Evolutionary conservation across 2,329 filamentous ascomycete genomes (phyloP).

Genomic region (Dissoconium aciculare): DNA sequence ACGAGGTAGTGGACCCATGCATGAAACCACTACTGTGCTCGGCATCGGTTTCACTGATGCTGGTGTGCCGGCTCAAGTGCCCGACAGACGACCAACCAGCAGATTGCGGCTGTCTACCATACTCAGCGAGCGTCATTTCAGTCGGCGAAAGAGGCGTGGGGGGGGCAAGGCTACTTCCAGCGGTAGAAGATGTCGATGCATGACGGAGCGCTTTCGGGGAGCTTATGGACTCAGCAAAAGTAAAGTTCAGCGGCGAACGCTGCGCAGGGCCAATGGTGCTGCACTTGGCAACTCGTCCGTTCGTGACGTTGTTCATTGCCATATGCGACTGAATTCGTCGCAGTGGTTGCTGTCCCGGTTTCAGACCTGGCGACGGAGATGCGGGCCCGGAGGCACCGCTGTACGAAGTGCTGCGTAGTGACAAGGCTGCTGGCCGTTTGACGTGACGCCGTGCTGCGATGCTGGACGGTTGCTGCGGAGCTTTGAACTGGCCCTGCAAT

Average conservation of each 20-base stretch:
- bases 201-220: conserved; percentile 32
- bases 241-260: conserved; percentile 32
- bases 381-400: conserved; percentile 25
- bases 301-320: conserved; percentile 27
- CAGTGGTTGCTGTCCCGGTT: conserved; percentile 41
- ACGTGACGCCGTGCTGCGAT: conserved; percentile 26
- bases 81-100: conserved; percentile 27
- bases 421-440: conserved; percentile 29
- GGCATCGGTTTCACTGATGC: conserved; percentile 26
- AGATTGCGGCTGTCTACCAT: conserved; percentile 16
- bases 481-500: conserved; percentile 21
- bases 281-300: conserved; percentile 34
- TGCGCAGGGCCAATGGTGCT: conserved; percentile 31
- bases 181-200: conserved; percentile 17
- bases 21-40: no score
- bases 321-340: conserved; percentile 36
- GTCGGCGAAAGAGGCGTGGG: conserved; percentile 35
- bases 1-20: no score
- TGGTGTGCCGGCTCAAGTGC: conserved; percentile 25
- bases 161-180: conserved; percentile 28
- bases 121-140: conserved; percentile 20
- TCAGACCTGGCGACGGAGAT: conserved; percentile 22
- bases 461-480: conserved; percentile 19
- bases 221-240: conserved; percentile 34
- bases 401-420: conserved; percentile 28